phyloP scores from a whole-genome alignment of 139 green algal species.

The Astrephomene gubernaculifera region DNA sequence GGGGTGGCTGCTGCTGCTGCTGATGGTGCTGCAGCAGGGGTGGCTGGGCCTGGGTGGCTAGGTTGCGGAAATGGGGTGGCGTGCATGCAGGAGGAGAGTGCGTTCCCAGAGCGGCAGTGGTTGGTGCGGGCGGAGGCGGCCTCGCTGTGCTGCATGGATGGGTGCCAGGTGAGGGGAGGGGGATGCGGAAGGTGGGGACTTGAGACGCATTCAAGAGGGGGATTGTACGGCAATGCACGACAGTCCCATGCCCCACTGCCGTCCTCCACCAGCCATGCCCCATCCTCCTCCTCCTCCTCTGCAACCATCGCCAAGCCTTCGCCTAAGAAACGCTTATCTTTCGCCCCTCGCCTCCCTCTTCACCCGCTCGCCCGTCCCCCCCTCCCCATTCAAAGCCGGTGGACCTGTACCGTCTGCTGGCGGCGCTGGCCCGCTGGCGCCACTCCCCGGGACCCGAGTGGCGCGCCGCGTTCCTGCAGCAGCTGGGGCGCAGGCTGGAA shows the following conservation, averaged over 20 bases:
- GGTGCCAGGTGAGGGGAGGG: neutral
- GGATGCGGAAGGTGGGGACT: neutral
- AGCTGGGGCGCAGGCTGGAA: neutral
- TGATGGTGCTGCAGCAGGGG: too few species aligned
- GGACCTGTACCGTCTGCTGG: constrained; percentile 17
- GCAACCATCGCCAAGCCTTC: too few species aligned
- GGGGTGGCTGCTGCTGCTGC: too few species aligned
- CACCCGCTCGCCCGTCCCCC: neutral
- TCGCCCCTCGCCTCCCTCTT: neutral
- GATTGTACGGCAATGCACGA: too few species aligned
- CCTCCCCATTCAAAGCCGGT: neutral
- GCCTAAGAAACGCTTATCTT: neutral
- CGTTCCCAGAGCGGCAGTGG: constrained; percentile 9
- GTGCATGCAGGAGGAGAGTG: neutral
- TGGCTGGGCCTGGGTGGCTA: too few species aligned
- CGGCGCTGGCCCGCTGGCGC: constrained; percentile 1
- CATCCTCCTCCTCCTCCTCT: neutral
- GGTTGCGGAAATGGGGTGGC: too few species aligned
- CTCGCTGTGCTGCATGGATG: constrained; percentile 11
- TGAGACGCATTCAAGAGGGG: too few species aligned
- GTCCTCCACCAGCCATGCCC: neutral
- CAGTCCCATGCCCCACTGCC: neutral
- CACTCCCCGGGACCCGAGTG: neutral
- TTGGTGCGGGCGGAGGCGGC: constrained; percentile 13
- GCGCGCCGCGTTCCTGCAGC: constrained; percentile 10